Percentiles rank a stretch among this genome's conserved stretches.
phyloP scores from a whole-genome alignment of 2,329 filamentous ascomycete species.

The Xylaria hypoxylon region DNA sequence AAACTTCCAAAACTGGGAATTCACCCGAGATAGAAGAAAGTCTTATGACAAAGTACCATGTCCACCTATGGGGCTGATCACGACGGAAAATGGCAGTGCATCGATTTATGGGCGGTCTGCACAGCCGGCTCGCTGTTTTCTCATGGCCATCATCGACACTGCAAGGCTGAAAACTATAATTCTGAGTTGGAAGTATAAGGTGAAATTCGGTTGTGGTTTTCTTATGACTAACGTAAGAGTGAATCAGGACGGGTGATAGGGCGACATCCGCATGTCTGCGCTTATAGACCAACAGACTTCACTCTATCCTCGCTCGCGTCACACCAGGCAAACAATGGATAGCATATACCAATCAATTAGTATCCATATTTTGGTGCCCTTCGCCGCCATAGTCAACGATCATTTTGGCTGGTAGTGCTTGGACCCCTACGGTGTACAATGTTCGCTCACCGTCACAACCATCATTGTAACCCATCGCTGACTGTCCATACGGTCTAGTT shows the following conservation, averaged over 20 bases:
- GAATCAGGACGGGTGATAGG: slow-evolving; percentile 9
- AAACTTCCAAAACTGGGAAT: not conserved
- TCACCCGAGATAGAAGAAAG: not conserved
- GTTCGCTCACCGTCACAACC: slow-evolving; percentile 16
- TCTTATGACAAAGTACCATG: not conserved
- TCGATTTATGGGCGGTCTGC: not conserved
- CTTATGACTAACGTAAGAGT: not conserved
- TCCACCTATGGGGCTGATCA: not conserved
- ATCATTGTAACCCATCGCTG: slow-evolving; percentile 3
- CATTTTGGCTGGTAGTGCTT: not conserved
- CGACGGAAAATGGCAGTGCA: not conserved
- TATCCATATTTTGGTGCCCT: not conserved
- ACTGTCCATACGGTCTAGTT: not conserved
- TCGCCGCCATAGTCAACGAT: not conserved
- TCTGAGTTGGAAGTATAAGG: not conserved
- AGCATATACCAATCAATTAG: not conserved
- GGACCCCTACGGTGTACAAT: not conserved
- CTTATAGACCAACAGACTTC: slow-evolving; percentile 5
- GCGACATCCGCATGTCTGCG: not conserved
- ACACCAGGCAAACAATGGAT: not conserved
- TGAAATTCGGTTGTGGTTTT: not conserved
- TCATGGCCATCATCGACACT: not conserved
- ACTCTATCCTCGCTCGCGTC: not conserved
- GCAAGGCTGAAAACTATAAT: not conserved
- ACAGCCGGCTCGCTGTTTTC: slow-evolving; percentile 5